phyloP scores from a whole-genome alignment of 1,139 yeast genomes.

The Saccharomyces hybrid region DNA sequence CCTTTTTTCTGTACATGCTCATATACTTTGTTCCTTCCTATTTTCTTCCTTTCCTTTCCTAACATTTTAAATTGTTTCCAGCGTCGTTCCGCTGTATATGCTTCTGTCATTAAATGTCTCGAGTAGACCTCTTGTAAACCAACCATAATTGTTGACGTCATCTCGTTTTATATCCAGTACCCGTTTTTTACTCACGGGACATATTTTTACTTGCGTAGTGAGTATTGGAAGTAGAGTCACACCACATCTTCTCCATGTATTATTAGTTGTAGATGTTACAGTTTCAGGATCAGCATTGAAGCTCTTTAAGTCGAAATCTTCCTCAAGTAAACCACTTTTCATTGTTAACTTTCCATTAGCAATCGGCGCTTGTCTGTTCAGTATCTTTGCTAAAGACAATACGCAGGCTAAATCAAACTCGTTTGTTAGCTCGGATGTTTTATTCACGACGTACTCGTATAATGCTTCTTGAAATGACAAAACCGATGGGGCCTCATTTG shows the following conservation, averaged over 20 bases:
- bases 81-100: conserved; percentile 25
- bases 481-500: conserved; percentile 19
- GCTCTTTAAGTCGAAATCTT: conserved; percentile 24
- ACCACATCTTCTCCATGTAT: conserved; percentile 33
- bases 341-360: conserved; percentile 11
- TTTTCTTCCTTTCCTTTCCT: no score
- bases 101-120: conserved; percentile 22
- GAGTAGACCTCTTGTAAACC: conserved; percentile 29
- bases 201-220: conserved; percentile 30
- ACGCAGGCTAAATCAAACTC: conserved; percentile 30
- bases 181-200: conserved; percentile 32
- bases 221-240: conserved; percentile 33
- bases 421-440: conserved; percentile 18
- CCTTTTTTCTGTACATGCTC: not conserved
- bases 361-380: conserved; percentile 11
- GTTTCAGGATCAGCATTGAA: conserved; percentile 11
- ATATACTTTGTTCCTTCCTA: no score
- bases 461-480: conserved; percentile 22
- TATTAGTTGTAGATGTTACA: conserved; percentile 27
- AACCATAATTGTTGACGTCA: conserved; percentile 26
- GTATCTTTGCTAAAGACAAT: conserved; percentile 18
- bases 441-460: conserved; percentile 23
- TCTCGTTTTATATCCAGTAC: conserved; percentile 31
- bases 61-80: not conserved
- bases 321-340: conserved; percentile 28